Evolutionary conservation across 1,284 basidiomycete species (phyloP), one percentile per base, ranked within the genome.

Genomic region (Leccinum brunneo-olivaceum): DNA sequence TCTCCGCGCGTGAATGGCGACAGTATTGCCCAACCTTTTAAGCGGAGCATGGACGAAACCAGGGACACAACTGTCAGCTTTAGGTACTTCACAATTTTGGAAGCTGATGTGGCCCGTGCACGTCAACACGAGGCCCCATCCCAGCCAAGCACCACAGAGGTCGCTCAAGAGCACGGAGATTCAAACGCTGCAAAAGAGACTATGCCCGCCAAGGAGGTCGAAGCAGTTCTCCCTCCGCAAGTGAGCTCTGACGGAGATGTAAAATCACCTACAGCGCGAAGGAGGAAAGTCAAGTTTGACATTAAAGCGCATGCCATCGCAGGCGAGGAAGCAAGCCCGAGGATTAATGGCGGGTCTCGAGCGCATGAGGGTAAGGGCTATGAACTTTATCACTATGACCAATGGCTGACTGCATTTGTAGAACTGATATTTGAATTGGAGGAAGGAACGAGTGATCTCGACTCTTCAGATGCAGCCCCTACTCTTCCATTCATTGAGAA

Each of bases 361-460:
- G 65, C 62, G 48, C 54, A 60, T 12, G 63, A 66, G 62, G 74
- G 73, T 72, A 48, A 46, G 58, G 49, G 21, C 29, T 34, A 8
- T 19, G 20, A 7, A 3, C n/a, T 19, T 41, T 12, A 11, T 38
- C n/a, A 21, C 33, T 20, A 23, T 42, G 46, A 12, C 41, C 8
- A 12, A 28, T 39, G 20, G 48, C 46, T 49, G 35, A 61, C 15
- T 33, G 10, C 20, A 8, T 15, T 14, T 12, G 19, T 30, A 85
- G 84, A 80, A 42, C 68, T 79, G 65, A 74, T 88, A 30, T 88
- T 88, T 52, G 75, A 78, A 38, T 64, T 86, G 50, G 84, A 82
- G 37, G 72, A 72, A 24, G 73, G 71, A 47, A 66, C 54, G 11
- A 58, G 60, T 36, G 66, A 69, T 27, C 63, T 55, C 15, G 60